A percentile compares a stretch with the other conserved stretches of the same genome.
These are phyloP conservation scores for Purpureocillium takamizusanense DNA, from an alignment of 2,329 filamentous ascomycete species.

Conservation along the genomic window DNA sequence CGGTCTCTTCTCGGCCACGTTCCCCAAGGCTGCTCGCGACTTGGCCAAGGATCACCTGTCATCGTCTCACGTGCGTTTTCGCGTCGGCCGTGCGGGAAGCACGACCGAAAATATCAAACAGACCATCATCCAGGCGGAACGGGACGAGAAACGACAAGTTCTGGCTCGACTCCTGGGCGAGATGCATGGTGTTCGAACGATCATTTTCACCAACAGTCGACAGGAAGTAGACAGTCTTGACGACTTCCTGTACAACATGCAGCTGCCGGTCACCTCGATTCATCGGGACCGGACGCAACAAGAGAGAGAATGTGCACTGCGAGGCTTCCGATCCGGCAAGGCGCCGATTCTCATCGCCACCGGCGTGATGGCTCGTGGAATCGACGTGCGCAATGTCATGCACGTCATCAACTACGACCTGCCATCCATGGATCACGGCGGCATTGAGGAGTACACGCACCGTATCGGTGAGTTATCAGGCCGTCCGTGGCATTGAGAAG, in stretches of 20 bases:
- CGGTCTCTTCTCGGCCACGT: slow-evolving; percentile 91
- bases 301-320: slow-evolving; percentile 87
- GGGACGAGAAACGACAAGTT: slow-evolving; percentile 57
- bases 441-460: slow-evolving; percentile 88
- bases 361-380: slow-evolving; percentile 76
- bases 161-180: slow-evolving; percentile 65
- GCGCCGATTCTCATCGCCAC: slow-evolving; percentile 79
- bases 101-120: slow-evolving; percentile 79
- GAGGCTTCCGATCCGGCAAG: slow-evolving; percentile 67
- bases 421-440: slow-evolving; percentile 65
- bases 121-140: slow-evolving; percentile 58
- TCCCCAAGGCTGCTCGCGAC: slow-evolving; percentile 69
- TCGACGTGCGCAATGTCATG: slow-evolving; percentile 78
- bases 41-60: slow-evolving; percentile 71
- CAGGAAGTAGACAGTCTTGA: slow-evolving; percentile 73
- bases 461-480: slow-evolving; percentile 63
- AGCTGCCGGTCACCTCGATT: slow-evolving; percentile 77
- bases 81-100: slow-evolving; percentile 78
- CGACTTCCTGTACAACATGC: slow-evolving; percentile 74
- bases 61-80: slow-evolving; percentile 67
- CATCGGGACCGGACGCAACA: slow-evolving; percentile 79
- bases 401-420: slow-evolving; percentile 94
- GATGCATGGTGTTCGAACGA: slow-evolving; percentile 63
- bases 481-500: background rate
- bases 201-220: slow-evolving; percentile 87